A percentile compares a stretch with the other conserved stretches of the same genome.
These are phyloP conservation scores for Thelonectria discophora DNA, from an alignment of 2,329 filamentous ascomycete species.

Conservation along the genomic window DNA sequence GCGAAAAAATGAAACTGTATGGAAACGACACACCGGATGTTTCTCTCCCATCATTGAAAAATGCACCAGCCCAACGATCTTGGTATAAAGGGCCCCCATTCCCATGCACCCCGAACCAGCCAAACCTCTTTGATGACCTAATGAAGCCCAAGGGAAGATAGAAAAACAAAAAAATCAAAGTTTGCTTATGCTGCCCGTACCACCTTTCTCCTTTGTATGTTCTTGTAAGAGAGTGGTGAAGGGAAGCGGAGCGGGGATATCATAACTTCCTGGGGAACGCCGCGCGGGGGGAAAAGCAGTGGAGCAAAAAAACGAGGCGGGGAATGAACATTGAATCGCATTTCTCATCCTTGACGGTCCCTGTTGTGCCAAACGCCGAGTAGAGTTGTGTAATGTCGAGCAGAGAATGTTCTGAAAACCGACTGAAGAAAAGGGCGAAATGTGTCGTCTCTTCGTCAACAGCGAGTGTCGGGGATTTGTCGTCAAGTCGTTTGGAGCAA, in stretches of 20 bases:
- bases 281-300: slow-evolving; percentile 28
- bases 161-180: not conserved
- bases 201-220: slow-evolving; percentile 7
- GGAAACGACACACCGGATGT: slow-evolving; percentile 1
- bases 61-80: not conserved
- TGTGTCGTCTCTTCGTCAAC: slow-evolving; percentile 21
- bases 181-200: slow-evolving; percentile 12
- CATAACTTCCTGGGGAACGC: slow-evolving; percentile 42
- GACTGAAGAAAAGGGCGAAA: slow-evolving; percentile 4
- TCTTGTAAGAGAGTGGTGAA: slow-evolving; percentile 13
- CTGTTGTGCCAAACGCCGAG: slow-evolving; percentile 35
- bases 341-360: slow-evolving; percentile 25
- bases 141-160: too few species aligned
- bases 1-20: not conserved
- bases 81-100: not conserved
- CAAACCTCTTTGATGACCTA: not conserved
- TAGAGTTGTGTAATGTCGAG: slow-evolving; percentile 18
- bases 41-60: slow-evolving; percentile 16
- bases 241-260: slow-evolving; percentile 40
- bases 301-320: slow-evolving; percentile 8
- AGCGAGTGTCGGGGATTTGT: slow-evolving; percentile 3
- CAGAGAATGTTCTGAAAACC: slow-evolving; percentile 9
- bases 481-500: slow-evolving; percentile 11
- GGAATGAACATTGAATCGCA: slow-evolving; percentile 9
- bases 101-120: slow-evolving; percentile 3